Conservation (phyloP, 2,329 filamentous ascomycete genomes). For the Fusarium luffae region DNA sequence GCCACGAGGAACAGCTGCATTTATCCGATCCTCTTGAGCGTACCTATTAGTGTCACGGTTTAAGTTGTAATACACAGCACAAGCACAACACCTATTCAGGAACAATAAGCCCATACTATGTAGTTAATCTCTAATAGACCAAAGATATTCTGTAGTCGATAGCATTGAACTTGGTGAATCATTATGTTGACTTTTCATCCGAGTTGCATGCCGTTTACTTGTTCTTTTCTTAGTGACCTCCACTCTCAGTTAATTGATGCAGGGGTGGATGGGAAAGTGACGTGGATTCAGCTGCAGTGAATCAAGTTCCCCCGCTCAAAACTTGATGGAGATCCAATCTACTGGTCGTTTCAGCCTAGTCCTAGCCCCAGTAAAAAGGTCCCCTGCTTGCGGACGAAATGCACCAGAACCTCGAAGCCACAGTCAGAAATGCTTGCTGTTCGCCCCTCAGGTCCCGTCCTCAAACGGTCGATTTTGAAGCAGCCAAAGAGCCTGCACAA, state of each 20-base stretch:
- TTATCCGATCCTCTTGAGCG: conserved; percentile 1
- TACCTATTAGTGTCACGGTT: background rate
- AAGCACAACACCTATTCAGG: background rate
- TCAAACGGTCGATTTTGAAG: background rate
- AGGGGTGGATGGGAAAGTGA: conserved; percentile 15
- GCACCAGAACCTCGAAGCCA: conserved; percentile 34
- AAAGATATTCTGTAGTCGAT: background rate
- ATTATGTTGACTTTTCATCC: conserved; percentile 3
- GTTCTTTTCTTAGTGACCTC: background rate
- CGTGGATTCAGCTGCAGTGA: conserved; percentile 41
- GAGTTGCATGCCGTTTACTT: conserved; percentile 14
- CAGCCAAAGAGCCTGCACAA: conserved; percentile 10
- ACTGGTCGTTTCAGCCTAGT: conserved; percentile 44
- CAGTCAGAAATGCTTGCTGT: conserved; percentile 40
- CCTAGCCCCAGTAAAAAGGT: conserved; percentile 1
- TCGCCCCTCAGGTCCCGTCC: background rate
- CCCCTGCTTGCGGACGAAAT: conserved; percentile 38
- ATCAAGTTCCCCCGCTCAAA: conserved; percentile 17
- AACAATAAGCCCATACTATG: background rate
- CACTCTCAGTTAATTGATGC: conserved; percentile 2
- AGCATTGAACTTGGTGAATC: conserved; percentile 2
- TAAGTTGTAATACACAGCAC: background rate
- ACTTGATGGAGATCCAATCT: conserved; percentile 29
- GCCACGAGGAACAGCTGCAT: conserved; percentile 19
- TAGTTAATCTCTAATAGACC: background rate